Evolutionary conservation across 2,329 filamentous ascomycete genomes (phyloP).

Genomic region (Camillea tinctor): DNA sequence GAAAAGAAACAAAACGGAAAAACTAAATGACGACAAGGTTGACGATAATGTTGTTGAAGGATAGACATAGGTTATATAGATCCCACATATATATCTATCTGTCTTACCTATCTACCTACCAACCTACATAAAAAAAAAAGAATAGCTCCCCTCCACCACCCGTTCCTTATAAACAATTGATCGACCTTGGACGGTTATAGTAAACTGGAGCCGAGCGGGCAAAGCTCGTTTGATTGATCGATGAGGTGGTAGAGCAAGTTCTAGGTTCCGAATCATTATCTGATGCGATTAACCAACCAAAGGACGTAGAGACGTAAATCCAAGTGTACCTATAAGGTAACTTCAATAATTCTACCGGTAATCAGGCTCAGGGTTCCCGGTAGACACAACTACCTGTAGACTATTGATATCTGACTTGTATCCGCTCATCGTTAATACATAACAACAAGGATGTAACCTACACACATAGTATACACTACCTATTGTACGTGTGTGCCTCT

Average conservation of each 20-base stretch:
- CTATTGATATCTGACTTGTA: background rate
- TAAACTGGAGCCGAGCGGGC: conserved; percentile 11
- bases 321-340: background rate
- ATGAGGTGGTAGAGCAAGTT: background rate
- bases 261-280: background rate
- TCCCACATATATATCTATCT: background rate
- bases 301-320: background rate
- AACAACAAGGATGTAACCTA: no score
- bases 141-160: conserved; percentile 15
- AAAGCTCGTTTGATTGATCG: conserved; percentile 7
- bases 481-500: no score
- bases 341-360: background rate
- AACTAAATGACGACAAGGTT: conserved; percentile 2
- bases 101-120: no score
- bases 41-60: background rate
- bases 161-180: conserved; percentile 1
- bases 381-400: background rate
- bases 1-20: no score
- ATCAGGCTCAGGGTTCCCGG: background rate
- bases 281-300: background rate
- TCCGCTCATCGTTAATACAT: no score
- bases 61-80: background rate
- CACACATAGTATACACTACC: no score
- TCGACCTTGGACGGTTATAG: conserved; percentile 6
- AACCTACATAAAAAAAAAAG: conserved; percentile 8